Evolutionary conservation across 805 yeast species (phyloP), one percentile per base, ranked within the genome.

Genomic region (Wickerhamomyces sydowiorum): DNA sequence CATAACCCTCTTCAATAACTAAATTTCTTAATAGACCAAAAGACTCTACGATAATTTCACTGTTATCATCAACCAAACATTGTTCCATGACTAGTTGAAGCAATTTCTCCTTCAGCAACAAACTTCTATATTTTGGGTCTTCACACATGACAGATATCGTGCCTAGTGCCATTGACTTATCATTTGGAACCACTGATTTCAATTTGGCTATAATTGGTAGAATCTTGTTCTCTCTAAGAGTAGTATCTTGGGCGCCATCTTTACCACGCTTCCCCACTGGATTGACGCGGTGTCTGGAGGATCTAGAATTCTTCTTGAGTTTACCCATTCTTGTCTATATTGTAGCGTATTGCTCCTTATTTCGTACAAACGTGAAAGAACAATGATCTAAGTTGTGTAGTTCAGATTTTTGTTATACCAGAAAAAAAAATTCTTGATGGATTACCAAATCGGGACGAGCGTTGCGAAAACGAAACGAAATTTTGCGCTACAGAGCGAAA

Each of bases 1-100:
- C 95, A 52, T 86, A 82, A 18, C 96, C 97, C 62, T 89, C 96
- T 56, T 87, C 96, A 40, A 87, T 70, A 3, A 84, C 82, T 42
- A 91, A 57, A 56, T 85, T 88, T 58, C 96, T 75, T 48, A 93
- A 65, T 20, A 91, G 66, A 1, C 96, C 97, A 52, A 78, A 82
- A 1, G 91, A 72, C 53, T 85, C 95, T 18, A 85, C 84, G 17
- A 86, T 82, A 36, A 87, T 77, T 50, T 88, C 96, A 42, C 80
- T 81, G 49, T 82, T 73, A 18, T 72, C 57, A 57, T 87, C 96
- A 36, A 75, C 76, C 19, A 90, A 61, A 24, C 81, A 69, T 45
- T 80, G 79, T 19, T 80, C 80, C 62, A 88, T 50, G 1, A 89
- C 57, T 2, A 76, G 70, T 32, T 78, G 77, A 10, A 90, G 70